phyloP scores from a whole-genome alignment of 83 land plant genomes.

The Diphasiastrum complanatum region DNA sequence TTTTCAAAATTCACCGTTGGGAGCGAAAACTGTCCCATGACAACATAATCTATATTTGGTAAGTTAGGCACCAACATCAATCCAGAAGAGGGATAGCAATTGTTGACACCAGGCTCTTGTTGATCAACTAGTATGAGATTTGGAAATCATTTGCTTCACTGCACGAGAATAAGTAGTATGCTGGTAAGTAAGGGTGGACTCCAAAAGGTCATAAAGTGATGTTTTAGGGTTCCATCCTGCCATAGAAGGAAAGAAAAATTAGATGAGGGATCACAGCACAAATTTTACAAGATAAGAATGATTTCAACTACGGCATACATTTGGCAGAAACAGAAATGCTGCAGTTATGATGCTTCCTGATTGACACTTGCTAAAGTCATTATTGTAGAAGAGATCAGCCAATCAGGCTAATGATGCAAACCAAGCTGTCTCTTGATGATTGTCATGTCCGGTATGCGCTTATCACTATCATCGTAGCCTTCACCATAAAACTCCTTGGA shows the following conservation, averaged over 20 bases:
- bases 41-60: too few species aligned
- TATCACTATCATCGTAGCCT: constrained; percentile 97
- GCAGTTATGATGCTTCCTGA: background rate
- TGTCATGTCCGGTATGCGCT: constrained; percentile 96
- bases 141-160: constrained; percentile 56
- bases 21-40: too few species aligned
- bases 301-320: too few species aligned
- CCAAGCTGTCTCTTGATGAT: constrained; percentile 90
- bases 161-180: constrained; percentile 85
- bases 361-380: background rate
- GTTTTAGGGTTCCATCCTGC: constrained; percentile 95
- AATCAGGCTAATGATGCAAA: constrained; percentile 13
- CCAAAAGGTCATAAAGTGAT: constrained; percentile 77
- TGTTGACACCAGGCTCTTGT: too few species aligned
- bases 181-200: constrained; percentile 86
- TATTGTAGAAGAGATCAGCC: background rate
- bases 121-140: constrained; percentile 37
- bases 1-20: too few species aligned
- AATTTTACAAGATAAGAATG: background rate
- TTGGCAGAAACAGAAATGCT: background rate
- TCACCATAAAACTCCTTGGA: constrained; percentile 94
- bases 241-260: background rate
- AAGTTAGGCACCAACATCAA: too few species aligned
- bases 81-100: too few species aligned
- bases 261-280: background rate